Evolutionary conservation across 345 rosid genomes (phyloP).

Genomic region (Citrus sp.): DNA sequence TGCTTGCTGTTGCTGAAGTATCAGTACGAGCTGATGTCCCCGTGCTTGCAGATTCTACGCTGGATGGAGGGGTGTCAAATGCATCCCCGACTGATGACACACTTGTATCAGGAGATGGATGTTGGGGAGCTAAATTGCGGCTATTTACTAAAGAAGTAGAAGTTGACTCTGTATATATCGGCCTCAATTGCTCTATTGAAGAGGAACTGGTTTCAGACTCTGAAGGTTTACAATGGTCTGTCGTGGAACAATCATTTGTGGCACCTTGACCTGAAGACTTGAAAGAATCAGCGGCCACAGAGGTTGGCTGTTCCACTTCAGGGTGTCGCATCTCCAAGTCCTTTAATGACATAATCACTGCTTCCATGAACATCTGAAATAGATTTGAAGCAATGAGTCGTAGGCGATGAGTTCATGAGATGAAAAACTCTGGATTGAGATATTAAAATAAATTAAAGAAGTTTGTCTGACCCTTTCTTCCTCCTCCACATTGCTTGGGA

Average conservation of each 20-base stretch:
- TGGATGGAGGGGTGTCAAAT: constrained; percentile 22
- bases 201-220: constrained; percentile 39
- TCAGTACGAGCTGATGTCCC: constrained; percentile 27
- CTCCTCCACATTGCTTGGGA: constrained; percentile 70
- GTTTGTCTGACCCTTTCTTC: constrained; percentile 70
- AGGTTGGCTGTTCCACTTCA: constrained; percentile 23
- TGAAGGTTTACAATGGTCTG: constrained; percentile 26
- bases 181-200: constrained; percentile 22
- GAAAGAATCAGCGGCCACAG: constrained; percentile 20
- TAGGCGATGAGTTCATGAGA: background rate
- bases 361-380: constrained; percentile 87
- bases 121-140: constrained; percentile 22
- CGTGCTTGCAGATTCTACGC: constrained; percentile 27
- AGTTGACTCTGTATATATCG: constrained; percentile 30
- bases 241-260: constrained; percentile 19
- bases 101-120: constrained; percentile 29
- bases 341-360: constrained; percentile 62
- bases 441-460: background rate
- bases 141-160: constrained; percentile 22
- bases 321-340: constrained; percentile 45
- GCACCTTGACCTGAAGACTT: constrained; percentile 29
- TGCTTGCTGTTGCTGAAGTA: constrained; percentile 31
- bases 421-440: background rate
- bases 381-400: constrained; percentile 7
- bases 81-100: constrained; percentile 18